phyloP scores from a whole-genome alignment of 441 rosid species.

The Eutrema salsugineum region DNA sequence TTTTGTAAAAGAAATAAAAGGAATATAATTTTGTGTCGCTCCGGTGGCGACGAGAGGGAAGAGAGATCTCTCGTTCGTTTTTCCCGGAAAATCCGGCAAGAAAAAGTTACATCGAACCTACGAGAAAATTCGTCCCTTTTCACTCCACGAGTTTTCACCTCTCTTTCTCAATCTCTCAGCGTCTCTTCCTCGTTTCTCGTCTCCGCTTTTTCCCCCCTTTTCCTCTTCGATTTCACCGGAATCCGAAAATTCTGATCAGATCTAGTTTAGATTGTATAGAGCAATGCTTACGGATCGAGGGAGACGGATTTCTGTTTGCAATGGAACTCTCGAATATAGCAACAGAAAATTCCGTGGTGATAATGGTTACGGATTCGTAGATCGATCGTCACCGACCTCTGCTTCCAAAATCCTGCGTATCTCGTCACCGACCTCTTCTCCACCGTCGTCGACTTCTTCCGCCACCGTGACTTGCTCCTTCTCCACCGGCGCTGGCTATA shows the following conservation, averaged over 20 bases:
- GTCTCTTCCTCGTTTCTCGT: conserved; percentile 11
- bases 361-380: conserved; percentile 11
- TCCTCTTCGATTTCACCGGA: background rate
- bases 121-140: conserved; percentile 1
- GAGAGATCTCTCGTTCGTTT: conserved; percentile 26
- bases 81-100: conserved; percentile 25
- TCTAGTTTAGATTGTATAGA: conserved; percentile 3
- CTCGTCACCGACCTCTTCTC: conserved; percentile 25
- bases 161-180: conserved; percentile 8
- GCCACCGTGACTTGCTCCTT: conserved; percentile 16
- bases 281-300: conserved; percentile 30
- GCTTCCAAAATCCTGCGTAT: conserved; percentile 12
- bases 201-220: background rate
- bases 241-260: conserved; percentile 7
- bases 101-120: conserved; percentile 1
- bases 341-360: conserved; percentile 23
- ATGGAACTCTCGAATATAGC: conserved; percentile 16
- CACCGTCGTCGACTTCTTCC: conserved; percentile 22
- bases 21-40: background rate
- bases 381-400: conserved; percentile 12
- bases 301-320: conserved; percentile 8
- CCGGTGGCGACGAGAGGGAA: conserved; percentile 22
- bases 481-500: conserved; percentile 28
- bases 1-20: background rate
- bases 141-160: conserved; percentile 21